Evolutionary conservation across 768 basidiomycete genomes (phyloP).

Genomic region (Mrakia blollopis): DNA sequence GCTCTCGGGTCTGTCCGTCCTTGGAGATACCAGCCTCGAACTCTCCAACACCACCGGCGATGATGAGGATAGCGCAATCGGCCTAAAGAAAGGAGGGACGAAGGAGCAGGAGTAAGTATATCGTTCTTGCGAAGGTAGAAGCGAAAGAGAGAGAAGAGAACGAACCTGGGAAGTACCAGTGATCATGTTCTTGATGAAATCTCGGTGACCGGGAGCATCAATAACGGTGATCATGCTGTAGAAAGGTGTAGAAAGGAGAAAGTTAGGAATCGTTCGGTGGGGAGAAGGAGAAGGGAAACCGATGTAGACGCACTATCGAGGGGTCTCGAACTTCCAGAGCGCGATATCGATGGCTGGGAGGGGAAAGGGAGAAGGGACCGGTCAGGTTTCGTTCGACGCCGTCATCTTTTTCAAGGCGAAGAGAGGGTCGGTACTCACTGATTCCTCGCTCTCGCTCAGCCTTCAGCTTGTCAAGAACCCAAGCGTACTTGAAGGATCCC

Average conservation of each 20-base stretch:
- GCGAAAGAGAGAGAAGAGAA: not conserved
- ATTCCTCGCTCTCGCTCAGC: constrained; percentile 99
- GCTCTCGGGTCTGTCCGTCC: constrained; percentile 99
- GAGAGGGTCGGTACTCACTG: constrained; percentile 45
- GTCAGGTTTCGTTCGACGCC: not conserved
- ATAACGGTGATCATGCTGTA: constrained; percentile 64
- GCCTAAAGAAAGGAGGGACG: constrained; percentile 46
- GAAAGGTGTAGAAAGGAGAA: constrained; percentile 24
- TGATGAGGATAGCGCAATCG: constrained; percentile 99
- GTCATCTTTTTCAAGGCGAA: too few species aligned
- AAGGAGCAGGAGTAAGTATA: not conserved
- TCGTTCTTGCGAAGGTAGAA: not conserved
- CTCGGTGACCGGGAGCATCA: constrained; percentile 98
- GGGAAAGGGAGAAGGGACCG: too few species aligned
- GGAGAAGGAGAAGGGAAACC: not conserved
- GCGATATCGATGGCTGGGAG: constrained; percentile 20
- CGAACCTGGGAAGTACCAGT: constrained; percentile 91
- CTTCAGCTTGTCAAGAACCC: constrained; percentile 99
- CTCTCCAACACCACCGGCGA: constrained; percentile 98
- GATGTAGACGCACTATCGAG: constrained; percentile 55
- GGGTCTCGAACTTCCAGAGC: constrained; percentile 98
- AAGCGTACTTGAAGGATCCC: constrained; percentile 97
- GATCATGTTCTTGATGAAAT: constrained; percentile 99
- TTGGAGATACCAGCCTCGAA: constrained; percentile 99
- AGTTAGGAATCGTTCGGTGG: constrained; percentile 23